Base-by-base conservation (phyloP, 2,329 filamentous ascomycete genomes). In the Fusarium luffae region DNA sequence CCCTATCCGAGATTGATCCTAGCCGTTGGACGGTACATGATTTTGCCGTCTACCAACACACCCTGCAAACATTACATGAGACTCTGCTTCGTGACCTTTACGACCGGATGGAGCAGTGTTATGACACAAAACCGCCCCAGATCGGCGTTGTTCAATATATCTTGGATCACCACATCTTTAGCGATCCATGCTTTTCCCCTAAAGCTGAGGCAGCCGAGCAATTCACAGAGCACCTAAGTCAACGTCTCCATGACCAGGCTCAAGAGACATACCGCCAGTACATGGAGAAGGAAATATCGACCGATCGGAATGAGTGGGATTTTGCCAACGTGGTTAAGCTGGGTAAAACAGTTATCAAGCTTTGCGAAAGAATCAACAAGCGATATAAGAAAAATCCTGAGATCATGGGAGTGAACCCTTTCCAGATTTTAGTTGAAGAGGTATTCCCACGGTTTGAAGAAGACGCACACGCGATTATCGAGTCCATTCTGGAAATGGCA, bases 241-340 rank as follows among this genome's bases (percentile, higher is more conserved):
- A 92, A 51, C 92, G 90, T 4, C 84, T 98, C 47, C 86, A 88
- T 52, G 85, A 91, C 66, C 92, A 91, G 75, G 94, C 95, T 10
- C 88, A 88, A 19, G 88, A 90, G n/a, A 90, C 91, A 7, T 98
- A 99, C 77, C 88, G 91, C 58, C 88, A 87, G 28, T 90, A 94
- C 69, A 87, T 98, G 50, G 88, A 94, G 62, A 89, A 90, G 66
- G 88, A 94, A 75, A 90, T 99, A 3, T 94, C 94, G 2, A 87
- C 92, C 34, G 88, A 91, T 58, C 90, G 93, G 72, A 89, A 94
- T 69, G 87, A 93, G 51, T 98, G 96, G 94, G 89, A 98, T 72
- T 95, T 97, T 77, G 92, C 88, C 68, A 93, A 98, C 79, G 91
- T 98, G 59, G 93, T 98, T 63, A 89, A 94, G 76, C 87, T 99